Conservation (phyloP, 805 yeast species). For the Brettanomyces anomalus region DNA sequence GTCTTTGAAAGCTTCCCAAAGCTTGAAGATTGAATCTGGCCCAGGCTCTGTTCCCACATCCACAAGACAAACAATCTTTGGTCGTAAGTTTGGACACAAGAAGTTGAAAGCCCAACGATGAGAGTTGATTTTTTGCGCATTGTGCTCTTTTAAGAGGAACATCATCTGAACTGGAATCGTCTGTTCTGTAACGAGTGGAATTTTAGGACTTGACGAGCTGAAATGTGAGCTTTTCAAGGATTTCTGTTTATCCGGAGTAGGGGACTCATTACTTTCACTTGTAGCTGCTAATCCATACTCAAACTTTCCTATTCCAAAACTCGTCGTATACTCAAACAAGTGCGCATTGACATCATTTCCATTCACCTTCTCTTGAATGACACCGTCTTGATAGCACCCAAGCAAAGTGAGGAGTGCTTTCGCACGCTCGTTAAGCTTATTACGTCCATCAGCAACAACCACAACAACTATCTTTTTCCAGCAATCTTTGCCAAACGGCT, state of each 20-base stretch:
- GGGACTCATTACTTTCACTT: constrained; percentile 35
- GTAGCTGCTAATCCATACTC: constrained; percentile 8
- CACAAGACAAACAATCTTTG: constrained; percentile 71
- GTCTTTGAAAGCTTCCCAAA: constrained; percentile 78
- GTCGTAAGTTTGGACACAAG: constrained; percentile 71
- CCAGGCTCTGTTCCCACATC: constrained; percentile 96
- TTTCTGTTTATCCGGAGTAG: constrained; percentile 8
- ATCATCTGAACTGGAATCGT: constrained; percentile 77
- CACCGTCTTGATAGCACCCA: constrained; percentile 91
- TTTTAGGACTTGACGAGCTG: constrained; percentile 26
- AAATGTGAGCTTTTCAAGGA: too few relatives aligned
- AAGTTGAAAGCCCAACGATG: constrained; percentile 97
- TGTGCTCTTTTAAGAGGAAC: constrained; percentile 82
- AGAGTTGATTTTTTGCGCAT: constrained; percentile 84
- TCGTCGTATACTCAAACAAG: constrained; percentile 86
- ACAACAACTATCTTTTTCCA: constrained; percentile 92
- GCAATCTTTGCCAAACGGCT: constrained; percentile 82
- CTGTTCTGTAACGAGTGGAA: constrained; percentile 55
- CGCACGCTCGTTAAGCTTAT: constrained; percentile 69
- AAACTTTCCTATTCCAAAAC: constrained; percentile 58
- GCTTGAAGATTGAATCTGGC: constrained; percentile 73
- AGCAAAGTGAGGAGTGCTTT: constrained; percentile 72
- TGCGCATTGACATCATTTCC: constrained; percentile 77
- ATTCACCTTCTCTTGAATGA: constrained; percentile 84
- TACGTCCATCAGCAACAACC: constrained; percentile 85